Evolutionary conservation across 176 grass and related monocot species (phyloP).

Genomic region (Lolium rigidum): DNA sequence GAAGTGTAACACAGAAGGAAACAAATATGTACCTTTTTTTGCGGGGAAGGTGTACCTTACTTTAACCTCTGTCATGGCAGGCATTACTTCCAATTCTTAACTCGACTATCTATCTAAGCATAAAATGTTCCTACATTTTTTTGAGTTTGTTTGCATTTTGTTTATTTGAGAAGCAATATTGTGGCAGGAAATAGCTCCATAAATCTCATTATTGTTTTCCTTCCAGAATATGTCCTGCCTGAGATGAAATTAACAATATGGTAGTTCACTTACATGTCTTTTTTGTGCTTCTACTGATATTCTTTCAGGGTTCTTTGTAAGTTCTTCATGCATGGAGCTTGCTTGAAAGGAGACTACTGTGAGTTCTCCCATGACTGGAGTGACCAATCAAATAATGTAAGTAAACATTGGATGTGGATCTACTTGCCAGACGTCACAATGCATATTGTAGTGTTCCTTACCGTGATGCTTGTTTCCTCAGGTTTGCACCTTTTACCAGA

Average conservation of each 20-base stretch:
- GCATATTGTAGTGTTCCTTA: constrained; percentile 37
- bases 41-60: too few relatives aligned
- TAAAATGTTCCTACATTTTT: not conserved
- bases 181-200: not conserved
- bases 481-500: constrained; percentile 99
- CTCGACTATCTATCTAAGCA: constrained; percentile 4
- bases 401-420: not conserved
- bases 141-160: not conserved
- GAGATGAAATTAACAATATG: constrained; percentile 30
- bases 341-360: constrained; percentile 95
- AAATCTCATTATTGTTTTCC: not conserved
- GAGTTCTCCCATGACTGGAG: constrained; percentile 97
- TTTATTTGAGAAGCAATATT: not conserved
- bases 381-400: constrained; percentile 94
- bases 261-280: constrained; percentile 38
- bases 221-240: constrained; percentile 12
- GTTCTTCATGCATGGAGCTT: constrained; percentile 94
- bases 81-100: not conserved
- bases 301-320: constrained; percentile 87
- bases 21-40: too few relatives aligned
- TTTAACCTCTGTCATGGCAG: not conserved
- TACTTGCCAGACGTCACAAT: constrained; percentile 26
- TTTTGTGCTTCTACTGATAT: constrained; percentile 11
- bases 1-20: too few relatives aligned
- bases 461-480: constrained; percentile 36